Percentiles rank a stretch among this genome's conserved stretches.
Conservation (phyloP, 1,139 yeast genomes). For the Trichomonascaceae sp. region DNA sequence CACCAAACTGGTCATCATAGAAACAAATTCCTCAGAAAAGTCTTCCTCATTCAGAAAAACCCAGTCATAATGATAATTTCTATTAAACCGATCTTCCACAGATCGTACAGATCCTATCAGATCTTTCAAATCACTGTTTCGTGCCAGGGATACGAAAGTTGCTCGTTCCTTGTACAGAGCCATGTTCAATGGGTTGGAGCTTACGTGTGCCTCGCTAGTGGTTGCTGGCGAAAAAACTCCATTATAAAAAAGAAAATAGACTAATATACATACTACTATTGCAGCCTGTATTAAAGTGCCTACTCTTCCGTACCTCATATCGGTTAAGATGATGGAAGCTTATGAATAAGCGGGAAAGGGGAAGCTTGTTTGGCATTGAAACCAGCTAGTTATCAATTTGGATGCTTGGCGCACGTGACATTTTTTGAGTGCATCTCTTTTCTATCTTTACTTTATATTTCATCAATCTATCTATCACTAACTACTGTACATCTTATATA, state of each 20-base stretch:
- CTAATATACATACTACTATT: not conserved
- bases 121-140: slow-evolving; percentile 59
- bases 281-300: not conserved
- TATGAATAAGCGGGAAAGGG: not conserved
- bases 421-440: no score
- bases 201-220: not conserved
- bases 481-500: no score
- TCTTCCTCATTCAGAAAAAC: slow-evolving; percentile 65
- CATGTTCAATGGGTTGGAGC: no score
- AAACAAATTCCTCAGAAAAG: slow-evolving; percentile 52
- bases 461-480: no score
- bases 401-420: not conserved
- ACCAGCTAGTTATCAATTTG: no score
- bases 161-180: slow-evolving; percentile 40
- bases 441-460: no score
- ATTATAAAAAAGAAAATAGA: not conserved
- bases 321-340: not conserved
- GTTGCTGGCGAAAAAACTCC: not conserved
- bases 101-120: slow-evolving; percentile 51
- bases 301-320: not conserved
- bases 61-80: slow-evolving; percentile 69
- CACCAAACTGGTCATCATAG: slow-evolving; percentile 42
- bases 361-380: not conserved
- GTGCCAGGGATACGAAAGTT: slow-evolving; percentile 63
- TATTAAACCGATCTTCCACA: slow-evolving; percentile 68